Evolutionary conservation across 1,139 yeast genomes (phyloP), one percentile per base, ranked within the genome.

Genomic region (Debaryomycetaceae sp.): DNA sequence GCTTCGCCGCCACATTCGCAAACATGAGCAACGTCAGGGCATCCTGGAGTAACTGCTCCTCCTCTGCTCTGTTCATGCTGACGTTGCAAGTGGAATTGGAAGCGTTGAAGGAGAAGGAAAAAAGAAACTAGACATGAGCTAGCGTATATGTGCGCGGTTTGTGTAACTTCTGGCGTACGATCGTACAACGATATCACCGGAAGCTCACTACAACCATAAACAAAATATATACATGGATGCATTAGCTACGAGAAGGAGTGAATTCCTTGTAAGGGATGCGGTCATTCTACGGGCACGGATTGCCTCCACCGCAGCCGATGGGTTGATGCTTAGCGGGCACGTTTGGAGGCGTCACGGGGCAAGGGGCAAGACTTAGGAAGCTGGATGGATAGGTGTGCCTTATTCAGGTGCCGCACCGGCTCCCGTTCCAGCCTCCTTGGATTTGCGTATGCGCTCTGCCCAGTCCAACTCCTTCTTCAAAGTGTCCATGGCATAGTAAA

Each of bases 11-110:
- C 19, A 69, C 71, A 41, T 68, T 74, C 17, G 82, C 80, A 51
- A 78, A 75, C 81, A 75, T 71, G 37, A 77, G 57, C 32, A 78
- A 56, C 14, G 83, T 73, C n/a, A 82, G 75, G 2, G 84, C 83
- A 56, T 77, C 83, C 43, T 73, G 75, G 11, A 74, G 54, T 18
- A 73, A 58, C 48, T 61, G 69, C 34, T 61, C 61, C 39, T 63
- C 65, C 30, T 53, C 57, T 18, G 33, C 24, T 17, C 29, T 27
- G 11, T 33, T 21, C 36, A 33, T 32, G 11, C 4, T 26, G 5
- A 13, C 6, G 11, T 19, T n/a, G n/a, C n/a, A n/a, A n/a, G n/a
- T n/a, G n/a, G n/a, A n/a, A n/a, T n/a, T n/a, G n/a, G n/a, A n/a
- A n/a, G n/a, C n/a, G 21, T 19, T 10, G 21, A 10, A 10, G 21